Conservation (phyloP, 352 stramenopile genomes). For the Pythium diclinum region DNA sequence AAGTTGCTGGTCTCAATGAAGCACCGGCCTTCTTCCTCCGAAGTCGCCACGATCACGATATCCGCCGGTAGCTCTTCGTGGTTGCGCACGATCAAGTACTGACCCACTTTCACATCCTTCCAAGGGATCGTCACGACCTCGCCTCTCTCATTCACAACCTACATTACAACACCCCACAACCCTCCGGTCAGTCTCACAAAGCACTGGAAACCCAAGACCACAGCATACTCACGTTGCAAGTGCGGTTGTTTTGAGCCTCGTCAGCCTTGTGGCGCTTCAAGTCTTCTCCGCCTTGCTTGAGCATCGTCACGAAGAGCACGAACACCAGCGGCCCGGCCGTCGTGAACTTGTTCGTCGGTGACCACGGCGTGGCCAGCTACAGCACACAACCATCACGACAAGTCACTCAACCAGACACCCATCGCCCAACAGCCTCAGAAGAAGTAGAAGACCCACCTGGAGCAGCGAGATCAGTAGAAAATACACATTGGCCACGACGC, state of each 20-base stretch:
- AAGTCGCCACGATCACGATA: constrained; percentile 81
- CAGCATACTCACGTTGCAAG: constrained; percentile 34
- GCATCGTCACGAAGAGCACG: constrained; percentile 69
- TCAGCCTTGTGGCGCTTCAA: constrained; percentile 67
- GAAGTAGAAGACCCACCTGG: constrained; percentile 41
- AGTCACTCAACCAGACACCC: not conserved
- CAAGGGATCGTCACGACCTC: constrained; percentile 51
- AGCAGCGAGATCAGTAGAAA: constrained; percentile 93
- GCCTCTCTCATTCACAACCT: constrained; percentile 47
- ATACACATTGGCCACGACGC: constrained; percentile 93
- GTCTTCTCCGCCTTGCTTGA: constrained; percentile 74
- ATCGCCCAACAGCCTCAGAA: too few species aligned
- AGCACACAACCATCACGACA: not conserved
- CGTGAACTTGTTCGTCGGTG: constrained; percentile 68
- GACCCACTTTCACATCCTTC: constrained; percentile 73
- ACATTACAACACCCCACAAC: constrained; percentile 15
- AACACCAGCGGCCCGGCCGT: constrained; percentile 68
- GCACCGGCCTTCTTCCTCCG: constrained; percentile 62
- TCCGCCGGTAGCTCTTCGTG: constrained; percentile 87
- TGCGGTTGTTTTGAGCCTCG: constrained; percentile 47
- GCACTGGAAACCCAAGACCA: not conserved
- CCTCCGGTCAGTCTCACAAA: not conserved
- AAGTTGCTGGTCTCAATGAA: constrained; percentile 94
- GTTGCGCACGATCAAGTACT: constrained; percentile 77
- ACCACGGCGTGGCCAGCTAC: constrained; percentile 61